Percentiles rank a stretch among this genome's conserved stretches.
phyloP scores from a whole-genome alignment of 2,329 filamentous ascomycete genomes.

The Pseudofabraea citricarpa region DNA sequence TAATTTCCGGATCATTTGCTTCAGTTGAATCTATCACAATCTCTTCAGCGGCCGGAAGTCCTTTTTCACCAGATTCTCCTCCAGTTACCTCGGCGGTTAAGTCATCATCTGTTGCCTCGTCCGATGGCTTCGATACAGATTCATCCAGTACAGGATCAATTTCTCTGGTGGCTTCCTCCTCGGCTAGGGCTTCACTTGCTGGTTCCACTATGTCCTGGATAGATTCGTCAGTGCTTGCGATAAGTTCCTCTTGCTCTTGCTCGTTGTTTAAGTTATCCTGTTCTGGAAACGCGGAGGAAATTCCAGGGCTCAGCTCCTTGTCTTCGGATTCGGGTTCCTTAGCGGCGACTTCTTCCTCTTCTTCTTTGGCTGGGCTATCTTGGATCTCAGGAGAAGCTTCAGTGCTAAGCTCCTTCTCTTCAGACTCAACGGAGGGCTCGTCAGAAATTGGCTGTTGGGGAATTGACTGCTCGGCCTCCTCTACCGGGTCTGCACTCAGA shows the following conservation, averaged over 20 bases:
- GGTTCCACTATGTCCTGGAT: too few species aligned
- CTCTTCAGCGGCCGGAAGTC: neutral
- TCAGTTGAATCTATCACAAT: too few species aligned
- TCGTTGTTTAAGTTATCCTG: too few species aligned
- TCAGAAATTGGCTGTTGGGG: neutral
- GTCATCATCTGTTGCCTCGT: neutral
- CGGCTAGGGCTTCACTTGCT: too few species aligned
- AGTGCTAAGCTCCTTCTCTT: neutral
- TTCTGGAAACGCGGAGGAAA: too few species aligned
- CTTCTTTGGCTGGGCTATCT: too few species aligned
- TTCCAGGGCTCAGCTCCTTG: too few species aligned
- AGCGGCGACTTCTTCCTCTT: constrained; percentile 5
- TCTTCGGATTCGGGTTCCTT: constrained; percentile 4
- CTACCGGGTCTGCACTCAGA: neutral
- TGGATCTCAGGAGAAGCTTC: too few species aligned
- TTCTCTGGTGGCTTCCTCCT: constrained; percentile 4
- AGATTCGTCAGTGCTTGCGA: too few species aligned
- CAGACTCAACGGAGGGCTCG: neutral
- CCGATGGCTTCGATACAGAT: neutral
- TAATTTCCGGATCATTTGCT: neutral
- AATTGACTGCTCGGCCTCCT: neutral
- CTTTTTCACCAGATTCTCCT: neutral
- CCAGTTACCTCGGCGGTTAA: neutral
- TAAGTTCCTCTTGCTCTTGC: too few species aligned
- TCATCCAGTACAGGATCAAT: neutral